Conservation (phyloP, 2,329 filamentous ascomycete species). For the Paraconiothyrium sp. region DNA sequence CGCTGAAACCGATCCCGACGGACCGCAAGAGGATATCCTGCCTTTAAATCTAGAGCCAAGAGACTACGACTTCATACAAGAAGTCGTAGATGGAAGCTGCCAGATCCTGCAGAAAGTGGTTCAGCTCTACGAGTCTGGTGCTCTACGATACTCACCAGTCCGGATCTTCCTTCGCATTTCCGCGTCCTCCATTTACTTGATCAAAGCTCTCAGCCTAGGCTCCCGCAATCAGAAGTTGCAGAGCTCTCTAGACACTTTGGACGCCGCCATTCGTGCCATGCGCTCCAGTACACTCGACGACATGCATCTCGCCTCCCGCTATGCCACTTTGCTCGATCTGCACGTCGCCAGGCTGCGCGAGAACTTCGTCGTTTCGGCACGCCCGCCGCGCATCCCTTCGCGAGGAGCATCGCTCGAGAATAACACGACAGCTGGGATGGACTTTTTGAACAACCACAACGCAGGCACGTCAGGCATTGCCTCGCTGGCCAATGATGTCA, state of each 20-base stretch:
- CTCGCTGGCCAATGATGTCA: slow-evolving; percentile 45
- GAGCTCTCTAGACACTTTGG: slow-evolving; percentile 59
- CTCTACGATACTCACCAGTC: slow-evolving; percentile 63
- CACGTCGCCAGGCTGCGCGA: slow-evolving; percentile 50
- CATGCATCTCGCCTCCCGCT: slow-evolving; percentile 62
- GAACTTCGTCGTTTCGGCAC: slow-evolving; percentile 48
- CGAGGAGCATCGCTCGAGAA: slow-evolving; percentile 42
- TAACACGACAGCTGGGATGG: slow-evolving; percentile 44
- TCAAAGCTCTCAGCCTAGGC: slow-evolving; percentile 62
- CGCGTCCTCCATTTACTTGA: slow-evolving; percentile 64
- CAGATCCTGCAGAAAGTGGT: slow-evolving; percentile 62
- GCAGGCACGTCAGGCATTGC: slow-evolving; percentile 48
- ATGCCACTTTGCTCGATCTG: slow-evolving; percentile 59
- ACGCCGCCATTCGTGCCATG: slow-evolving; percentile 59
- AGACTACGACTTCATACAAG: slow-evolving; percentile 65
- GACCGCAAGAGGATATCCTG: slow-evolving; percentile 50
- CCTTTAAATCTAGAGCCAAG: slow-evolving; percentile 57
- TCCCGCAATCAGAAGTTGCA: slow-evolving; percentile 60
- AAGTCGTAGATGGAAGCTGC: slow-evolving; percentile 64
- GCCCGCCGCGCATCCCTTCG: slow-evolving; percentile 46
- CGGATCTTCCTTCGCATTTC: slow-evolving; percentile 64
- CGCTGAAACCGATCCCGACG: slow-evolving; percentile 49
- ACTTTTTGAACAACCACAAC: slow-evolving; percentile 49
- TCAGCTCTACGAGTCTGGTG: slow-evolving; percentile 57
- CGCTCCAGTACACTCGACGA: slow-evolving; percentile 61